Conservation (phyloP, 2,329 filamentous ascomycete genomes). For the Seiridium unicorne region DNA sequence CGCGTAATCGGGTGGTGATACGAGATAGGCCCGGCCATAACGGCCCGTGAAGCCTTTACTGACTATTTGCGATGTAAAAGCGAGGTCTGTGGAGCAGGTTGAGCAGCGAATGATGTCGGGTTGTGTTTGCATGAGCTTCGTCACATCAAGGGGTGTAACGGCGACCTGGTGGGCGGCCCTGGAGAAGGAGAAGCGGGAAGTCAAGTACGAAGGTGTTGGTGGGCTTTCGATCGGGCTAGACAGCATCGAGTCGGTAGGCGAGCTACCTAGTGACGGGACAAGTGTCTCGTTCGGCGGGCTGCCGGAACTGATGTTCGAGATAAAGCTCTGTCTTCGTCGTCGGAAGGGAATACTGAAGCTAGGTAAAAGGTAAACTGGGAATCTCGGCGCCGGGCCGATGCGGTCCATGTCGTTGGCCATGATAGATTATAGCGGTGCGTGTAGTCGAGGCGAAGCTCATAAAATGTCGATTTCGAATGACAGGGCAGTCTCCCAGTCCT, state of each 20-base stretch:
- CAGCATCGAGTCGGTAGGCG: conserved; percentile 31
- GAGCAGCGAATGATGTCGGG: conserved; percentile 59
- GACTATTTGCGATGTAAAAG: conserved; percentile 59
- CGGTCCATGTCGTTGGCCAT: background rate
- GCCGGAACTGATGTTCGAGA: conserved; percentile 26
- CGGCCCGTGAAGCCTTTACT: conserved; percentile 67
- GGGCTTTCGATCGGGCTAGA: conserved; percentile 22
- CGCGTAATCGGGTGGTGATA: conserved; percentile 37
- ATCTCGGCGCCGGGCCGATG: conserved; percentile 31
- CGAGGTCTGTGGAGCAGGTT: conserved; percentile 59
- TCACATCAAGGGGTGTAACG: conserved; percentile 7
- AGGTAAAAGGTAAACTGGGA: conserved; percentile 52
- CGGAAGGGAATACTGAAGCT: conserved; percentile 48
- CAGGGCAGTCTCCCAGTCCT: no score
- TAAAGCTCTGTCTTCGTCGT: conserved; percentile 32
- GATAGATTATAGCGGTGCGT: background rate
- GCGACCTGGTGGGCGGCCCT: conserved; percentile 15
- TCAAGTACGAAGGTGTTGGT: conserved; percentile 20
- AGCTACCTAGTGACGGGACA: conserved; percentile 33
- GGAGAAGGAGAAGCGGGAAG: conserved; percentile 19
- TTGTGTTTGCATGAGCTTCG: conserved; percentile 37
- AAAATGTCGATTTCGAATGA: background rate
- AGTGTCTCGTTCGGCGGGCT: conserved; percentile 19
- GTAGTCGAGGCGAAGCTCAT: background rate
- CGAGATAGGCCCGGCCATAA: conserved; percentile 62